Conservation (phyloP, 768 basidiomycete species). For the Nidula microcarpa region DNA sequence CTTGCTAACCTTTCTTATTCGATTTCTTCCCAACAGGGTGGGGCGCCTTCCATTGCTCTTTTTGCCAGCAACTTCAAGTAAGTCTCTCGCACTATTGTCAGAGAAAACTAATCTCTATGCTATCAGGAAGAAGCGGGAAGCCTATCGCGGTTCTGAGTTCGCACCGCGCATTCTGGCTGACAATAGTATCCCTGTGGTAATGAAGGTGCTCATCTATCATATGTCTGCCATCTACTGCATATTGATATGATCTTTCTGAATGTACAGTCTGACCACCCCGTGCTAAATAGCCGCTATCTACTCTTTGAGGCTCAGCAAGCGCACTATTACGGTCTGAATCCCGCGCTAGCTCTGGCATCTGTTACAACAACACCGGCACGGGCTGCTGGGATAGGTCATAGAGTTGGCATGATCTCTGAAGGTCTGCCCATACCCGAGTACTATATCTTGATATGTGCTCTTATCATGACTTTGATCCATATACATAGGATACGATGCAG, state of each 20-base stretch:
- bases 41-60: slow-evolving; percentile 65
- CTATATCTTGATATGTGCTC: neutral
- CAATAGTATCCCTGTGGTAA: slow-evolving; percentile 60
- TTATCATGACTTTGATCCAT: neutral
- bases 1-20: slow-evolving; percentile 1
- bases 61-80: slow-evolving; percentile 63
- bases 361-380: slow-evolving; percentile 65
- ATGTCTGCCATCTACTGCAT: neutral
- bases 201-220: slow-evolving; percentile 51
- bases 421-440: too few relatives aligned
- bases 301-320: slow-evolving; percentile 71
- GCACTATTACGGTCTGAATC: slow-evolving; percentile 60
- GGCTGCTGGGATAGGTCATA: slow-evolving; percentile 62
- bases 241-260: neutral
- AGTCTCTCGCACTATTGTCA: neutral
- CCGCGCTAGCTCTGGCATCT: slow-evolving; percentile 54
- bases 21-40: slow-evolving; percentile 22
- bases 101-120: neutral
- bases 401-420: slow-evolving; percentile 43
- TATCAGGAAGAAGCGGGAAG: slow-evolving; percentile 41
- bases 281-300: slow-evolving; percentile 61
- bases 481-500: slow-evolving; percentile 65
- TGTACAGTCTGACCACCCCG: slow-evolving; percentile 54
- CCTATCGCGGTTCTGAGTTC: slow-evolving; percentile 70
- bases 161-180: slow-evolving; percentile 70